Conservation (phyloP, 495 filamentous ascomycete genomes). For the Neurospora sp. region DNA sequence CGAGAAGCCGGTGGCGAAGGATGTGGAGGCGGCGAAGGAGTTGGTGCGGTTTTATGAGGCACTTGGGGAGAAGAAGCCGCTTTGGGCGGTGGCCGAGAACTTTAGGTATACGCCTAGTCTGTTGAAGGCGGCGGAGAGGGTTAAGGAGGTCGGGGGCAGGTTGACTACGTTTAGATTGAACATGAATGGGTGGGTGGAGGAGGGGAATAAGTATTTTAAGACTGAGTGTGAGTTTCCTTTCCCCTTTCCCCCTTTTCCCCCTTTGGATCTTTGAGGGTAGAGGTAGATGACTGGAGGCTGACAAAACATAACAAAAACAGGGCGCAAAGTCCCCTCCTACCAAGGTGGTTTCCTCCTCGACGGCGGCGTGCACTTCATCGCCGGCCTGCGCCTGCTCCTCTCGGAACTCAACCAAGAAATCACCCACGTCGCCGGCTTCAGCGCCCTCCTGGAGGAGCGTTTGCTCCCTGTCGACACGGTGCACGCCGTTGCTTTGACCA, state of each 20-base stretch:
- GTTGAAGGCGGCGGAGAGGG: constrained; percentile 42
- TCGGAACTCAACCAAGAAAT: constrained; percentile 36
- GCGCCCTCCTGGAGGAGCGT: constrained; percentile 45
- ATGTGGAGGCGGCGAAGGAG: constrained; percentile 46
- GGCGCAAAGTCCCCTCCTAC: constrained; percentile 63
- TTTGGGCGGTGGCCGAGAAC: constrained; percentile 70
- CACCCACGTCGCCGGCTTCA: constrained; percentile 46
- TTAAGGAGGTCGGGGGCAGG: constrained; percentile 52
- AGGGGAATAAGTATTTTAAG: constrained; percentile 37
- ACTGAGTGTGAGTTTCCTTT: constrained; percentile 42
- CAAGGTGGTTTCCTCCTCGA: constrained; percentile 76
- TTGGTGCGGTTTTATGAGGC: constrained; percentile 52
- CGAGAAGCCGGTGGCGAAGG: constrained; percentile 71
- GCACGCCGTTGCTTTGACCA: constrained; percentile 48
- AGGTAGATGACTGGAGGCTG: too few species aligned
- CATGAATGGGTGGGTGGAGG: constrained; percentile 43
- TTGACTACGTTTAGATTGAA: constrained; percentile 54
- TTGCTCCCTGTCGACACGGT: constrained; percentile 67
- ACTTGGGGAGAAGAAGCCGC: constrained; percentile 21
- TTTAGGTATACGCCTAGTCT: constrained; percentile 55
- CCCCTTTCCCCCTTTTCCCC: not conserved
- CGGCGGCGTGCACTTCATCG: constrained; percentile 62
- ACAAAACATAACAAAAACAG: constrained; percentile 8
- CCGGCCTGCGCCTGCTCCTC: constrained; percentile 52
- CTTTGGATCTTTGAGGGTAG: not conserved